Evolutionary conservation across 2,329 filamentous ascomycete species (phyloP).

Genomic region (Pseudodiploospora longispora): DNA sequence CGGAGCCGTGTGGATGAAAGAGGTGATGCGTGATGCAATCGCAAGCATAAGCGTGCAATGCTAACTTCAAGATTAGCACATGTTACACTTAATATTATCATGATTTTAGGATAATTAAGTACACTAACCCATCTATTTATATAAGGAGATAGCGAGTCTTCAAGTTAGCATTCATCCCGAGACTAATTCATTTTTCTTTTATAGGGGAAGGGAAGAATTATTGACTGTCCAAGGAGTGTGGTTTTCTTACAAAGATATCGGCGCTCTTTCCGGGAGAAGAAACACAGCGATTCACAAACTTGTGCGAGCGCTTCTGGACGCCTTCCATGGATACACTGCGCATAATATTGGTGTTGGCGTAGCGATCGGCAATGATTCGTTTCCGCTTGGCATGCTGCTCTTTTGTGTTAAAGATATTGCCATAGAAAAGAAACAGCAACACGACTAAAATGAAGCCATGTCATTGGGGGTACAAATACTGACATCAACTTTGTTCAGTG

Average conservation of each 20-base stretch:
- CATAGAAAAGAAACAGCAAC: conserved; percentile 1
- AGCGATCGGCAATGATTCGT: conserved; percentile 56
- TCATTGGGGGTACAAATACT: conserved; percentile 13
- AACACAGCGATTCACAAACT: conserved; percentile 47
- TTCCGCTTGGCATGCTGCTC: conserved; percentile 54
- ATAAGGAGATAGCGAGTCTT: no score
- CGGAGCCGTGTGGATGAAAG: conserved; percentile 57
- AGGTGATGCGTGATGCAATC: conserved; percentile 62
- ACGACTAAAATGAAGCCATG: not conserved
- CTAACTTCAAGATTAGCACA: conserved; percentile 9
- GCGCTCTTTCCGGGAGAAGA: conserved; percentile 36
- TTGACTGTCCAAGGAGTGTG: not conserved
- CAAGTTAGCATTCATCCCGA: no score
- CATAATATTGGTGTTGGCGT: conserved; percentile 61
- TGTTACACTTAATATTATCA: no score
- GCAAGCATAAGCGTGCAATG: conserved; percentile 58
- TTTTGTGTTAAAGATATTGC: not conserved
- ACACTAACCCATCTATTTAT: no score
- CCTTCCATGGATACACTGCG: conserved; percentile 45
- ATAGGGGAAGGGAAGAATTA: no score
- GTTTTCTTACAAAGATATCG: conserved; percentile 50
- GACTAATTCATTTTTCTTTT: no score
- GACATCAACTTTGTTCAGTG: conserved; percentile 45
- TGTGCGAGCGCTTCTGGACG: conserved; percentile 47
- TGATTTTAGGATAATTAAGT: no score